Percentiles rank a stretch among this genome's conserved stretches.
These are phyloP conservation scores for Hymenoscyphus linearis DNA, from an alignment of 2,329 filamentous ascomycete genomes.

Conservation along the genomic window DNA sequence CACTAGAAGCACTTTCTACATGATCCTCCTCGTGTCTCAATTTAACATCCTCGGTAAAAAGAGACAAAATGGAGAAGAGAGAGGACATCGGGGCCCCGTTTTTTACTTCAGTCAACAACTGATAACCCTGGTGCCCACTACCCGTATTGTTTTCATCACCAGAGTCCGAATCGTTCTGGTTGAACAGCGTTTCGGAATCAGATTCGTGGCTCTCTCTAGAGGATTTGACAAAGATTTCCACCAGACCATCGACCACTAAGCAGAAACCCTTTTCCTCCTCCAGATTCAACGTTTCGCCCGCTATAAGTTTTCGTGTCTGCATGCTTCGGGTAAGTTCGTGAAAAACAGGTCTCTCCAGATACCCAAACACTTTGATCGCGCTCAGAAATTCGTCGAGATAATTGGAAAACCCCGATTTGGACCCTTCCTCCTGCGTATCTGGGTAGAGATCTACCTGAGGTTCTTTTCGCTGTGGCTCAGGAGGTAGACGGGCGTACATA, in stretches of 20 bases:
- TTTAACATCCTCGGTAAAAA: slow-evolving; percentile 93
- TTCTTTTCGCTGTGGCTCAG: slow-evolving; percentile 92
- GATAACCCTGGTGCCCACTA: slow-evolving; percentile 76
- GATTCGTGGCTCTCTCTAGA: slow-evolving; percentile 48
- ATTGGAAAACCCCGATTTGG: slow-evolving; percentile 87
- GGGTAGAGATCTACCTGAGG: slow-evolving; percentile 93
- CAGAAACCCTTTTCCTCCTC: slow-evolving; percentile 99
- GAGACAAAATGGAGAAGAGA: slow-evolving; percentile 89
- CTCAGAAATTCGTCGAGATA: slow-evolving; percentile 97
- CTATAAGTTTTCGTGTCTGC: slow-evolving; percentile 95
- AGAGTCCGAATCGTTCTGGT: slow-evolving; percentile 49
- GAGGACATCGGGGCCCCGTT: slow-evolving; percentile 99
- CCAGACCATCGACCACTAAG: slow-evolving; percentile 89
- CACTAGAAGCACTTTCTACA: slow-evolving; percentile 33
- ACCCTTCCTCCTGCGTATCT: slow-evolving; percentile 82
- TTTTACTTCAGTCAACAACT: slow-evolving; percentile 92
- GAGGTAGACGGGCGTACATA: slow-evolving; percentile 91
- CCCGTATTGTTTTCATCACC: slow-evolving; percentile 62
- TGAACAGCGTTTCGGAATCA: slow-evolving; percentile 36
- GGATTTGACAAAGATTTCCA: slow-evolving; percentile 98
- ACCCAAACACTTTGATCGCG: slow-evolving; percentile 98
- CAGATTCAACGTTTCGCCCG: slow-evolving; percentile 87
- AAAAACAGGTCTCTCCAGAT: slow-evolving; percentile 92
- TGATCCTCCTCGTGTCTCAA: slow-evolving; percentile 59
- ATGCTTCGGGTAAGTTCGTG: slow-evolving; percentile 96